Evolutionary conservation across 768 basidiomycete species (phyloP), one percentile per base, ranked within the genome.

Genomic region (Amanita rubescens): DNA sequence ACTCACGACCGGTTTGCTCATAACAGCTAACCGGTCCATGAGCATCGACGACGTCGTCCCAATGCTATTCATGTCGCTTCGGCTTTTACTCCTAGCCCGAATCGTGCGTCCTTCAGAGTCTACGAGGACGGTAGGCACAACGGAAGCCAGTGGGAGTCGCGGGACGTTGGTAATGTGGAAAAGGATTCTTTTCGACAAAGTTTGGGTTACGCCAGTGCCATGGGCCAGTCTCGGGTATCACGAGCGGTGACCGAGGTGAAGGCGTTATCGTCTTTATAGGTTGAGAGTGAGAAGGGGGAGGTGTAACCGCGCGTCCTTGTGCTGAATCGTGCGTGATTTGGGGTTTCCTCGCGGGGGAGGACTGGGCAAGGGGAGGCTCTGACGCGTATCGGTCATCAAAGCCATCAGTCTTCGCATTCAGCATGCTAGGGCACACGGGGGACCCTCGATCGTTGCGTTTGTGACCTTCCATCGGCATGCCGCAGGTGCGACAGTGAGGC

Each of bases 391-490:
- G 15, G 34, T 34, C 35, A 30, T 30, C 3, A 45, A 24, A 14
- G 9, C 22, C 6, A 30, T n/a, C 35, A 30, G 24, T 11, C 37
- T 30, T 30, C 8, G 27, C 14, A 11, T 15, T n/a, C 24, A 27
- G 42, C 39, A 46, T 33, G 58, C 58, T 45, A 39, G 69, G 69
- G 48, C 71, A 73, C 38, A 69, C 53, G 27, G 60, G 65, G 24
- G 51, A 41, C 32, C 69, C 69, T 20, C 49, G 49, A 43, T 60
- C 30, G 3, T 57, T 66, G 15, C 71, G 68, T 56, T 66, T 70
- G 64, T 73, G 72, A 10, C 72, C 72, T 3, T 63, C 67, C 72
- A 73, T 73, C 39, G 65, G 70, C 3, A 58, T 49, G 14, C 64
- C 63, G 49, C 72, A 73, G 7, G 59, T 62, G 27, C 59, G 67